These are phyloP conservation scores for Tricholoma hemisulphureum DNA, from an alignment of 768 basidiomycete genomes.

Conservation along the genomic window DNA sequence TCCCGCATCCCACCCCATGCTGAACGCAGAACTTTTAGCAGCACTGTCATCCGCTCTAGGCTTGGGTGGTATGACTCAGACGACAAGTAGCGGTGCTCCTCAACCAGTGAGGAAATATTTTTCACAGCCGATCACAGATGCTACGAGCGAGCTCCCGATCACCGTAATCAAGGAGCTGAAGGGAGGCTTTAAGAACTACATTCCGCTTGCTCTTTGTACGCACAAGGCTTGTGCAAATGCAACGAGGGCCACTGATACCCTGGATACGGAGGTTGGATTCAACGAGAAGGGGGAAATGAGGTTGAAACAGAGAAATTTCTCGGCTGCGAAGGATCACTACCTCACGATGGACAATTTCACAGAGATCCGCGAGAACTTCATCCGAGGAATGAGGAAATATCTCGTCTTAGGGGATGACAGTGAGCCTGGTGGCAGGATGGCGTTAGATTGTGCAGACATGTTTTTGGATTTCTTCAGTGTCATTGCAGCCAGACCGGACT, in stretches of 20 bases:
- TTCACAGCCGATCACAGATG: not conserved
- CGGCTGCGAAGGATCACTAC: not conserved
- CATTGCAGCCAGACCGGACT: not conserved
- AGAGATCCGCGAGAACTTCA: not conserved
- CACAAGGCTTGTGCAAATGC: not conserved
- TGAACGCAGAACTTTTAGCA: too few species aligned
- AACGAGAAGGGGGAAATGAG: not conserved
- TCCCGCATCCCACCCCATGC: too few species aligned
- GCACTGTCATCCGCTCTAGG: too few species aligned
- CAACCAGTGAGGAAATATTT: not conserved
- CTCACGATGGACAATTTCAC: not conserved
- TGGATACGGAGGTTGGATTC: not conserved
- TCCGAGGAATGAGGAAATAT: not conserved
- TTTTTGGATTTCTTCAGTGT: not conserved
- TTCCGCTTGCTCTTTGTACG: not conserved
- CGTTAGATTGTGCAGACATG: not conserved
- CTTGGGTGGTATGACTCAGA: too few species aligned
- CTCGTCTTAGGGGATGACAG: not conserved
- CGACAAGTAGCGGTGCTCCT: too few species aligned
- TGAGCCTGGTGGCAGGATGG: not conserved
- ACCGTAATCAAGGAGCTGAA: not conserved
- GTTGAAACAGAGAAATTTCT: not conserved
- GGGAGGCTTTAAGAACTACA: not conserved
- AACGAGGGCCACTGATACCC: not conserved
- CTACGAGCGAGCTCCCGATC: not conserved